Evolutionary conservation across 257 asterid species (phyloP).

Genomic region (Solanum pennellii): DNA sequence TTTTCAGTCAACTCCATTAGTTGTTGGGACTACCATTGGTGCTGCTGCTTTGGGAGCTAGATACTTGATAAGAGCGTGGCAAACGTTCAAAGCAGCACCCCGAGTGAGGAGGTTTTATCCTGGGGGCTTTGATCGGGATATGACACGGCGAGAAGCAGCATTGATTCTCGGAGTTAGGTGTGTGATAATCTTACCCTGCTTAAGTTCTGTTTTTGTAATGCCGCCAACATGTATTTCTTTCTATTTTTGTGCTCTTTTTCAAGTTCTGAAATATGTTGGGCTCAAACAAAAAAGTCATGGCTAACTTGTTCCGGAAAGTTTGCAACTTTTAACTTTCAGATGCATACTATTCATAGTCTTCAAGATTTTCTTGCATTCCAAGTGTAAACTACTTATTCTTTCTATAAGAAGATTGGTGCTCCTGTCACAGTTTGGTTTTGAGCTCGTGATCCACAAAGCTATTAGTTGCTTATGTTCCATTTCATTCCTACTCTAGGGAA

Average conservation of each 20-base stretch:
- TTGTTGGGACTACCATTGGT: conserved; percentile 42
- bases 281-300: background rate
- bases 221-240: background rate
- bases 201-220: background rate
- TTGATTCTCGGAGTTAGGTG: conserved; percentile 71
- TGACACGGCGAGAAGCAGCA: conserved; percentile 75
- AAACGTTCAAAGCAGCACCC: conserved; percentile 38
- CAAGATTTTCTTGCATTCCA: background rate
- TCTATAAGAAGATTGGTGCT: background rate
- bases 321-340: background rate
- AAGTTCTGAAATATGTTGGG: background rate
- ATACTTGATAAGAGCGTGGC: conserved; percentile 47
- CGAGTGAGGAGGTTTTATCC: conserved; percentile 40
- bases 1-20: conserved; percentile 31
- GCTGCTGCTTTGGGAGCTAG: conserved; percentile 52
- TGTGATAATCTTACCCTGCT: background rate
- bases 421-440: background rate
- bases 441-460: background rate
- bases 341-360: background rate
- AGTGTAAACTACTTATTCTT: background rate
- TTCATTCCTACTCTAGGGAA: conserved; percentile 25
- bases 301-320: background rate
- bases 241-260: background rate
- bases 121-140: conserved; percentile 58
- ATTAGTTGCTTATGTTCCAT: background rate